A percentile compares a stretch with the other conserved stretches of the same genome.
These are phyloP conservation scores for Saitozyma podzolica DNA, from an alignment of 768 basidiomycete species.

Conservation along the genomic window DNA sequence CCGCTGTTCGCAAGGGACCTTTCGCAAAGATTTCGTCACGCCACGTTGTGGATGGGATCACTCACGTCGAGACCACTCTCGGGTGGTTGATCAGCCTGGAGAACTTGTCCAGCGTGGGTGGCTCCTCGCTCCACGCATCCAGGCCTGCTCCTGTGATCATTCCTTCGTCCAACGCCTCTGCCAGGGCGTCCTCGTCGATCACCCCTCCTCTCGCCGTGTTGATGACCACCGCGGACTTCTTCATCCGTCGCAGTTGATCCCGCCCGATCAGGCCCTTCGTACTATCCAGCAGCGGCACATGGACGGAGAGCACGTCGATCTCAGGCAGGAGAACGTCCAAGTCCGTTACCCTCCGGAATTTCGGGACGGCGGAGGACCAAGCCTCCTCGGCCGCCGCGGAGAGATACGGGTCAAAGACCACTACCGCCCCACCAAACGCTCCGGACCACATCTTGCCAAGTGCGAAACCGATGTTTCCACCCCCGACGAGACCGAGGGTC, in stretches of 20 bases:
- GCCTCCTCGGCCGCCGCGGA: constrained; percentile 9
- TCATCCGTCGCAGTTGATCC: constrained; percentile 55
- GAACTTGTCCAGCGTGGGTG: constrained; percentile 38
- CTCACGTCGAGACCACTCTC: constrained; percentile 41
- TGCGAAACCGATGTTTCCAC: constrained; percentile 18
- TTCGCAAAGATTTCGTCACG: no score
- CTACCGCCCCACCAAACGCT: constrained; percentile 10
- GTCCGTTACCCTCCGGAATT: constrained; percentile 4
- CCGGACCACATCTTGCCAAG: constrained; percentile 17
- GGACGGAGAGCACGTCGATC: constrained; percentile 21
- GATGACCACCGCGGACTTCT: constrained; percentile 62
- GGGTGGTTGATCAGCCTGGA: constrained; percentile 21
- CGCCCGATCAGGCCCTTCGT: constrained; percentile 18
- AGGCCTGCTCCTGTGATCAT: constrained; percentile 63
- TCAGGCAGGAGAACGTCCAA: constrained; percentile 14
- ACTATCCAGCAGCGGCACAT: constrained; percentile 16
- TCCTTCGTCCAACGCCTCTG: constrained; percentile 57
- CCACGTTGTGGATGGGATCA: constrained; percentile 22
- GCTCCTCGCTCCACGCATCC: constrained; percentile 68
- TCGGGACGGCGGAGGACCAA: constrained; percentile 2
- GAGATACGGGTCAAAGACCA: constrained; percentile 13
- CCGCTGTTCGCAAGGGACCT: background rate
- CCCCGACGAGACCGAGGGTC: constrained; percentile 18
- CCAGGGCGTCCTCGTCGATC: constrained; percentile 62
- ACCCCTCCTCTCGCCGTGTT: constrained; percentile 70